Evolutionary conservation across 768 basidiomycete genomes (phyloP).

Genomic region (Amanita molliuscula): DNA sequence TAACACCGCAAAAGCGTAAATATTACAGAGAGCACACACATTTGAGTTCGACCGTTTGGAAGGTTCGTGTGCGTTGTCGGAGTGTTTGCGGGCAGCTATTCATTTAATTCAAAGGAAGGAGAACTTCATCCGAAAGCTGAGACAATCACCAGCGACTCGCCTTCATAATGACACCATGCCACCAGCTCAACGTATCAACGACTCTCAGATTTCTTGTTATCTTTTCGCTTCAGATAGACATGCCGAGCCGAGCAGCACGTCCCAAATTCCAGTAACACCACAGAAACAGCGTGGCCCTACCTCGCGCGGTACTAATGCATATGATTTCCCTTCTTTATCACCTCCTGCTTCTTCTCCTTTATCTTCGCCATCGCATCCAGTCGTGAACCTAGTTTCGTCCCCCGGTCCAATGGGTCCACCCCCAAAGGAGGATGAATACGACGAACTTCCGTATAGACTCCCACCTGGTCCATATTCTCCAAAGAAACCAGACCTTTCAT

Average conservation of each 20-base stretch:
- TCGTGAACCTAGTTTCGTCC: conserved; percentile 74
- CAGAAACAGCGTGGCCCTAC: conserved; percentile 29
- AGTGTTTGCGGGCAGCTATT: conserved; percentile 12
- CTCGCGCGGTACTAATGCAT: conserved; percentile 25
- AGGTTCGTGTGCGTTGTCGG: conserved; percentile 14
- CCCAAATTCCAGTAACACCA: conserved; percentile 39
- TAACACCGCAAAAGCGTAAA: conserved; percentile 50
- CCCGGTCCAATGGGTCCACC: conserved; percentile 66
- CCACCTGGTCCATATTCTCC: conserved; percentile 79
- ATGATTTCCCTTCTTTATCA: conserved; percentile 49
- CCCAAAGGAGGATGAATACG: conserved; percentile 56
- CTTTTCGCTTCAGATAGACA: conserved; percentile 22
- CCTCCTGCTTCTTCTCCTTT: conserved; percentile 45
- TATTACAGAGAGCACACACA: conserved; percentile 51
- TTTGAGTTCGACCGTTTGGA: conserved; percentile 18
- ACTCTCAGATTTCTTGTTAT: conserved; percentile 28
- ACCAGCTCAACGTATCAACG: conserved; percentile 18
- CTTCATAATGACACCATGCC: conserved; percentile 17
- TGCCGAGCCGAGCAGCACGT: conserved; percentile 21
- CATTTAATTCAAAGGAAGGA: conserved; percentile 3
- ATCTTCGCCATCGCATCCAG: conserved; percentile 49
- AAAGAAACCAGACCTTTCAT: conserved; percentile 78
- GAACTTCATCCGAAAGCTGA: conserved; percentile 25
- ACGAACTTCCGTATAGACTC: conserved; percentile 60
- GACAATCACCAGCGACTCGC: conserved; percentile 35